Conservation (phyloP, 2,329 filamentous ascomycete genomes). For the Zalaria obscura region DNA sequence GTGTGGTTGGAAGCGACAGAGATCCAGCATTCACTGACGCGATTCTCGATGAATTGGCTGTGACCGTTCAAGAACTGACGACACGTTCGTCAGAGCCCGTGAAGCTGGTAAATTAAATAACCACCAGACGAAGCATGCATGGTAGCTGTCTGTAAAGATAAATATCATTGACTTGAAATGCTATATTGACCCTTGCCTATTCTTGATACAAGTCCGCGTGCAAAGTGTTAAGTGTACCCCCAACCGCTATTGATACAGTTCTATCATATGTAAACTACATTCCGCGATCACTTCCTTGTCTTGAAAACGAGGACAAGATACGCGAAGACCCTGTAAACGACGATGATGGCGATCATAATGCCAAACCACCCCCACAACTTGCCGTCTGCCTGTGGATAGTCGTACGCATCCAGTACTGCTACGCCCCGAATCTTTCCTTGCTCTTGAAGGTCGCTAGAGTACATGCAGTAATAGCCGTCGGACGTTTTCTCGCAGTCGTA, state of each 20-base stretch:
- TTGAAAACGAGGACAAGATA: neutral
- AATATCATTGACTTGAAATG: too few relatives aligned
- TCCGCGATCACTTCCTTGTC: too few relatives aligned
- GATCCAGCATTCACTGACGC: slow-evolving; percentile 27
- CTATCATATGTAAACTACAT: too few relatives aligned
- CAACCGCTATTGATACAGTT: too few relatives aligned
- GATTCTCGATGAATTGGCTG: slow-evolving; percentile 37
- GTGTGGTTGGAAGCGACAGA: slow-evolving; percentile 44
- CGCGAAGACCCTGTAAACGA: neutral
- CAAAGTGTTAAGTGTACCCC: too few relatives aligned
- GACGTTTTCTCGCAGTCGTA: slow-evolving; percentile 40
- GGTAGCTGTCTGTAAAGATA: too few relatives aligned
- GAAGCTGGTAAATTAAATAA: neutral
- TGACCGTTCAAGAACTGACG: slow-evolving; percentile 27
- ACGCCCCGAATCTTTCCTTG: slow-evolving; percentile 54
- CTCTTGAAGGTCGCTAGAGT: slow-evolving; percentile 40
- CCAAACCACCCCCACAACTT: slow-evolving; percentile 4
- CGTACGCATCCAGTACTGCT: slow-evolving; percentile 52
- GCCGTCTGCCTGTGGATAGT: slow-evolving; percentile 39
- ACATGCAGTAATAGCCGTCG: slow-evolving; percentile 51
- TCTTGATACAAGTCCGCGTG: too few relatives aligned
- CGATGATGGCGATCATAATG: slow-evolving; percentile 6
- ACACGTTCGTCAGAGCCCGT: neutral
- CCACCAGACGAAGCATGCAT: slow-evolving; percentile 2
- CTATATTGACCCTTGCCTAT: too few relatives aligned